These are phyloP conservation scores for Boletus holoroseus DNA, from an alignment of 1,284 basidiomycete genomes.

Conservation along the genomic window DNA sequence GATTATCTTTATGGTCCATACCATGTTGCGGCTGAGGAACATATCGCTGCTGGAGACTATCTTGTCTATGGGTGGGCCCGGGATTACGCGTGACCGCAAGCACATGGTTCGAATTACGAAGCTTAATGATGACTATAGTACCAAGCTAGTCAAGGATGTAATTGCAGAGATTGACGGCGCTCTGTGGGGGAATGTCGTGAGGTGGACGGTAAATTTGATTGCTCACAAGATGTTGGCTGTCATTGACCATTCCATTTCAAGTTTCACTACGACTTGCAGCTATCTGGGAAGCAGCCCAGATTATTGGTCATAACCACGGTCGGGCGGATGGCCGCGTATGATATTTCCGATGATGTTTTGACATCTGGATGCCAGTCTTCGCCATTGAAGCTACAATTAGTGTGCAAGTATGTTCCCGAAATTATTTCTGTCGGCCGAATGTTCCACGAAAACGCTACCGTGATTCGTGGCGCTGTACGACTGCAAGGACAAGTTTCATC, in stretches of 20 bases:
- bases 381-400: constrained; percentile 11
- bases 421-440: constrained; percentile 28
- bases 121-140: constrained; percentile 26
- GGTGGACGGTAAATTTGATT: constrained; percentile 20
- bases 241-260: constrained; percentile 4
- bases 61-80: constrained; percentile 29
- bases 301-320: constrained; percentile 26
- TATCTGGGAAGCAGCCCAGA: constrained; percentile 26
- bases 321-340: constrained; percentile 31
- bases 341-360: constrained; percentile 24
- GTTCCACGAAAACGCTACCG: constrained; percentile 25
- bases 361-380: constrained; percentile 7
- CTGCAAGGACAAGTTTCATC: constrained; percentile 25
- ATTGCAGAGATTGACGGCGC: constrained; percentile 30
- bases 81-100: constrained; percentile 29
- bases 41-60: constrained; percentile 30
- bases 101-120: constrained; percentile 32
- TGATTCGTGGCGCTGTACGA: constrained; percentile 29
- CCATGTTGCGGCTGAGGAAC: constrained; percentile 20
- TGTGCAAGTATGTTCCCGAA: constrained; percentile 23
- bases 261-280: constrained; percentile 29
- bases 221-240: background rate
- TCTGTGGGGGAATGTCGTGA: constrained; percentile 22
- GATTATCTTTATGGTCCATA: constrained; percentile 25
- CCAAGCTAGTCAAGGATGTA: constrained; percentile 19